phyloP scores from a whole-genome alignment of 2,329 filamentous ascomycete genomes.

The Alternaria infectoria region DNA sequence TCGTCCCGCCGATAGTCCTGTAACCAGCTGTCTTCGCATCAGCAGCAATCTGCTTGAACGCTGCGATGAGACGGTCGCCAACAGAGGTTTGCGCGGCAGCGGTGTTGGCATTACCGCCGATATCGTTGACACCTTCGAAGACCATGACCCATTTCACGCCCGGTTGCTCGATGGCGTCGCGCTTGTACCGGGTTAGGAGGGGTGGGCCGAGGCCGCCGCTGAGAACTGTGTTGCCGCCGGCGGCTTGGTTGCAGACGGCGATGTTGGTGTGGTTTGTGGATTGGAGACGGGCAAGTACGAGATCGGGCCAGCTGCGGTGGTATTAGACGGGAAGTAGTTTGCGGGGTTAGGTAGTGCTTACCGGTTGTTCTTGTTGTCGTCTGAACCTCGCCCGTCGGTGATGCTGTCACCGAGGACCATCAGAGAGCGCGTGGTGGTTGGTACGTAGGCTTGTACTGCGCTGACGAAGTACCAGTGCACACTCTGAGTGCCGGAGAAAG shows the following conservation, averaged over 20 bases:
- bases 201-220: constrained; percentile 67
- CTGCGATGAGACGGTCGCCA: constrained; percentile 60
- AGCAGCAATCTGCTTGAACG: constrained; percentile 63
- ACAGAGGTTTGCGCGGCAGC: constrained; percentile 54
- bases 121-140: constrained; percentile 71
- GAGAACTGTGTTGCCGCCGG: constrained; percentile 70
- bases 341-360: constrained; percentile 40
- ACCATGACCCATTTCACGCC: constrained; percentile 68
- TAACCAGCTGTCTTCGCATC: constrained; percentile 48
- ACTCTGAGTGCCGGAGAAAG: constrained; percentile 33
- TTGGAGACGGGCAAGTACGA: constrained; percentile 54
- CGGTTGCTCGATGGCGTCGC: constrained; percentile 65
- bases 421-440: constrained; percentile 53
- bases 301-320: constrained; percentile 46
- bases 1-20: constrained; percentile 66
- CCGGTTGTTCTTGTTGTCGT: constrained; percentile 21
- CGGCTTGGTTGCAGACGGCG: constrained; percentile 68
- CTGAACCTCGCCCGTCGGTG: constrained; percentile 66
- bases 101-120: constrained; percentile 60
- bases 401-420: constrained; percentile 69
- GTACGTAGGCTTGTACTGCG: constrained; percentile 61
- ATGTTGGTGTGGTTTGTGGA: constrained; percentile 54
- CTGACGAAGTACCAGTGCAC: constrained; percentile 60
- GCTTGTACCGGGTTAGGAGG: constrained; percentile 64
- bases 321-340: constrained; percentile 21